Evolutionary conservation across 148 eudicot species (phyloP).

Genomic region (Persicaria maculosa): DNA sequence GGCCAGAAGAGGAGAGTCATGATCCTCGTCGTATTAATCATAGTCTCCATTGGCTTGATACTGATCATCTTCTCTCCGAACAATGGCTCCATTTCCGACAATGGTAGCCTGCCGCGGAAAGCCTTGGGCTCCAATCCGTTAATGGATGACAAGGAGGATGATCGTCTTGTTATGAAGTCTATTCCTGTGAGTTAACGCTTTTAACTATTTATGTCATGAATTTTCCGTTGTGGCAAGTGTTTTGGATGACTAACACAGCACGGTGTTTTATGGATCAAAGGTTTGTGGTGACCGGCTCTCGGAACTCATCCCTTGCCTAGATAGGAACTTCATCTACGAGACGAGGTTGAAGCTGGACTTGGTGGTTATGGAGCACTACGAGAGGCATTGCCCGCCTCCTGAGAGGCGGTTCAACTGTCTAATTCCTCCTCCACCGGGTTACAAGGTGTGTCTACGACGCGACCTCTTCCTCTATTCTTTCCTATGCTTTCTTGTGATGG

Average conservation of each 20-base stretch:
- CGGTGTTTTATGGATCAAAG: slow-evolving; percentile 15
- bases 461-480: background rate
- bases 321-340: slow-evolving; percentile 38
- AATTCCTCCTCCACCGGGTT: slow-evolving; percentile 42
- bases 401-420: slow-evolving; percentile 42
- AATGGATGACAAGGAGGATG: slow-evolving; percentile 21
- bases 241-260: background rate
- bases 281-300: slow-evolving; percentile 41
- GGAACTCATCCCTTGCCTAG: slow-evolving; percentile 44
- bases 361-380: slow-evolving; percentile 43
- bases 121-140: slow-evolving; percentile 15
- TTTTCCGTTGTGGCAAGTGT: background rate
- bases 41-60: slow-evolving; percentile 19
- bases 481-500: background rate
- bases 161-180: slow-evolving; percentile 21
- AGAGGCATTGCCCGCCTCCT: slow-evolving; percentile 44
- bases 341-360: slow-evolving; percentile 38
- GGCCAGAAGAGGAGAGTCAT: slow-evolving; percentile 22
- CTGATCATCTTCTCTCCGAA: slow-evolving; percentile 24
- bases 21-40: slow-evolving; percentile 19
- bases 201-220: background rate
- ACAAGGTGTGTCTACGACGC: slow-evolving; percentile 22
- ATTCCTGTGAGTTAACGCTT: slow-evolving; percentile 27
- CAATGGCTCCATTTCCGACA: slow-evolving; percentile 18
- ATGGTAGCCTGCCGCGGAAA: slow-evolving; percentile 20